Percentiles rank a stretch among this genome's conserved stretches.
phyloP scores from a whole-genome alignment of 108 stramenopile genomes.

The Fragilariopsis cylindrus region DNA sequence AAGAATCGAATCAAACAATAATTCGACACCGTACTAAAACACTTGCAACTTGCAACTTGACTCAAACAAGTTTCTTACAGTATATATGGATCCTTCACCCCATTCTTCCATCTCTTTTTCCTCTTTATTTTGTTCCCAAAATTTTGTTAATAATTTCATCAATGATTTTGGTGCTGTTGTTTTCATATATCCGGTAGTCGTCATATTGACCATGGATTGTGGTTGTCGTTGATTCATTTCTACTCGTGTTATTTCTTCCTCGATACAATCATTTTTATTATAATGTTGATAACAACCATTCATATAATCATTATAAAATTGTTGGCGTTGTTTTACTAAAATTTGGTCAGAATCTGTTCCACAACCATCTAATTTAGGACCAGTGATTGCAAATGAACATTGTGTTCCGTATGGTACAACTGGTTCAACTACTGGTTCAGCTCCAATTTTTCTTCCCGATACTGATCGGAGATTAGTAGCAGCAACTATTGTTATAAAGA shows the following conservation, averaged over 20 bases:
- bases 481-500: background rate
- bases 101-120: conserved; percentile 29
- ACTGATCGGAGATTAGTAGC: background rate
- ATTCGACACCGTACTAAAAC: no score
- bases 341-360: background rate
- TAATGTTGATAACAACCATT: conserved; percentile 72
- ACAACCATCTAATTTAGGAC: conserved; percentile 45
- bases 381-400: conserved; percentile 72
- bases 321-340: conserved; percentile 35
- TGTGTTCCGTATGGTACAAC: conserved; percentile 61
- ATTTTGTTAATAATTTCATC: conserved; percentile 55
- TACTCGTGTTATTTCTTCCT: conserved; percentile 61
- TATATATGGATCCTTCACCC: conserved; percentile 70
- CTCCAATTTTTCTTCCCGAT: no score
- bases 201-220: conserved; percentile 67
- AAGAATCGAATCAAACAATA: no score
- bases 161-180: conserved; percentile 58
- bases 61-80: conserved; percentile 14
- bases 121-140: conserved; percentile 64
- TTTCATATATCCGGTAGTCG: conserved; percentile 75
- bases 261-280: conserved; percentile 48
- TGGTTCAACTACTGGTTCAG: no score
- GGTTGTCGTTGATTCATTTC: conserved; percentile 81
- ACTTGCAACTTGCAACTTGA: no score
- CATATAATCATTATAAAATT: conserved; percentile 77